Evolutionary conservation across 495 filamentous ascomycete species (phyloP).

Genomic region (Annulohypoxylon nitens): DNA sequence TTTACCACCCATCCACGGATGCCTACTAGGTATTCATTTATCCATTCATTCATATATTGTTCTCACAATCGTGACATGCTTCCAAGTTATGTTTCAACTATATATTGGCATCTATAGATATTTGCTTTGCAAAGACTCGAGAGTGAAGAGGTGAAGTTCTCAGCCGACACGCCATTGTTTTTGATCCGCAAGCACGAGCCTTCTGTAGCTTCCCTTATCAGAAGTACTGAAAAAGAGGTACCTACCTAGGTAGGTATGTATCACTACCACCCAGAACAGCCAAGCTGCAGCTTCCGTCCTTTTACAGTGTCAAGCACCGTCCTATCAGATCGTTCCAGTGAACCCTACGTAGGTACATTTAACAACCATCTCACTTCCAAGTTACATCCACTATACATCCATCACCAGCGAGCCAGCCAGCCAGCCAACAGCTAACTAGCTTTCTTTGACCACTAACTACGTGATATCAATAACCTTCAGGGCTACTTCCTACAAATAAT

Average conservation of each 20-base stretch:
- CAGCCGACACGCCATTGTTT: neutral
- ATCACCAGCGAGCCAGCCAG: neutral
- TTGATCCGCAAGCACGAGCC: neutral
- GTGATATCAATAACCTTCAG: constrained; percentile 9
- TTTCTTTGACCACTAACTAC: neutral
- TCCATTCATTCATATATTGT: neutral
- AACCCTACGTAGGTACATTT: constrained; percentile 8
- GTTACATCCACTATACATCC: neutral
- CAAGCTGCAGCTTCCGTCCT: constrained; percentile 18
- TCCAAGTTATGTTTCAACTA: no score
- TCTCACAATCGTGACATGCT: no score
- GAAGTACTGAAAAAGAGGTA: neutral
- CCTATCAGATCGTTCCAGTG: constrained; percentile 25
- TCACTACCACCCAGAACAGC: constrained; percentile 22
- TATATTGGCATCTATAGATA: no score
- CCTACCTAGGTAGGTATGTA: no score
- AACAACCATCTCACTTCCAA: neutral
- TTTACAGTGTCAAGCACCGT: neutral
- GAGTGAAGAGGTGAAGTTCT: neutral
- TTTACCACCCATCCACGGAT: neutral
- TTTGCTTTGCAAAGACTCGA: no score
- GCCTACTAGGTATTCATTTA: no score
- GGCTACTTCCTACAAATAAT: constrained; percentile 27
- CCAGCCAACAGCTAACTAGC: neutral
- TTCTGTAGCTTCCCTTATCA: constrained; percentile 10